Percentiles rank a stretch among this genome's conserved stretches.
phyloP scores from a whole-genome alignment of 2,329 filamentous ascomycete species.

The Claviceps lovelessii region DNA sequence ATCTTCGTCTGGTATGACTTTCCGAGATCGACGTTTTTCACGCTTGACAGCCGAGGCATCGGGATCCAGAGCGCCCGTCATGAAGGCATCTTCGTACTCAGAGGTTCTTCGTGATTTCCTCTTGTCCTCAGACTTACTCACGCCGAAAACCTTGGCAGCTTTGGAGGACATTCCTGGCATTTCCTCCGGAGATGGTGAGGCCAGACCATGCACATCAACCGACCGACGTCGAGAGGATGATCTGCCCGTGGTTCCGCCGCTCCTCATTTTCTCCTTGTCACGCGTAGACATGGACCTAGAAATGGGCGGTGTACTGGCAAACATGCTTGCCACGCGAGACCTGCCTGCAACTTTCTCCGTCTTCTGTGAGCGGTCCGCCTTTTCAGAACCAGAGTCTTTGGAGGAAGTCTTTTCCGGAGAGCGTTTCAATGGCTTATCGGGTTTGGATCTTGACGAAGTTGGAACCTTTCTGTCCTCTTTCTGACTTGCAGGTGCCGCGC shows the following conservation, averaged over 20 bases:
- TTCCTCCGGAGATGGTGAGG: conserved; percentile 60
- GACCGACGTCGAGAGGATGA: conserved; percentile 58
- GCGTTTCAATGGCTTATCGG: conserved; percentile 46
- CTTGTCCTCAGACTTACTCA: conserved; percentile 27
- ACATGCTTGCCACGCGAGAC: conserved; percentile 45
- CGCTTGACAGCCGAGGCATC: conserved; percentile 19
- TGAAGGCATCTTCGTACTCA: conserved; percentile 36
- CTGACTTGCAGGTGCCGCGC: conserved; percentile 33
- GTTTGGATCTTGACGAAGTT: conserved; percentile 47
- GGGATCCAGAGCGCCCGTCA: conserved; percentile 28
- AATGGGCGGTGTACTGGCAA: conserved; percentile 48
- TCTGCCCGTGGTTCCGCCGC: conserved; percentile 38
- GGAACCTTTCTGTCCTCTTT: conserved; percentile 9
- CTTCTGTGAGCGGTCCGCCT: conserved; percentile 37
- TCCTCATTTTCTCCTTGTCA: conserved; percentile 34
- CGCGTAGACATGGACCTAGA: conserved; percentile 56
- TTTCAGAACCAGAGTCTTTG: conserved; percentile 62
- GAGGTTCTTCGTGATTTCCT: conserved; percentile 31
- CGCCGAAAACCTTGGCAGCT: conserved; percentile 62
- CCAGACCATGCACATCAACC: conserved; percentile 49
- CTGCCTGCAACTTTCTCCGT: conserved; percentile 35
- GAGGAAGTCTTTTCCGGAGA: conserved; percentile 41
- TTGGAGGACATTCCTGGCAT: conserved; percentile 53
- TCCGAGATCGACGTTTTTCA: conserved; percentile 21
- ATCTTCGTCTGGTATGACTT: conserved; percentile 23